Evolutionary conservation across 139 green algal species (phyloP), one percentile per base, ranked within the genome.

Genomic region (Volvox reticuliferus): DNA sequence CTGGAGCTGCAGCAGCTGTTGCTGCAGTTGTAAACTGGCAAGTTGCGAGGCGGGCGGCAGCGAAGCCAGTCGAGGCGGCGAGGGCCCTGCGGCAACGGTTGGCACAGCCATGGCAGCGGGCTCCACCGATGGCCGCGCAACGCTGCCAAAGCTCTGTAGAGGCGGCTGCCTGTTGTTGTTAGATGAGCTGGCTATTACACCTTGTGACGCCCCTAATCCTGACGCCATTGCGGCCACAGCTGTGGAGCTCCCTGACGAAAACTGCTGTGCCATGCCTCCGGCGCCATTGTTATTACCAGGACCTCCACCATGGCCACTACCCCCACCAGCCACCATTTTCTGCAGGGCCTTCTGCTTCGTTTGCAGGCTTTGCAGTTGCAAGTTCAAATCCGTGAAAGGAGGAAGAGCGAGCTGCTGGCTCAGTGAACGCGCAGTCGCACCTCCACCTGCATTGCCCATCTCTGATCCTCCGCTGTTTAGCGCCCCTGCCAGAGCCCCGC

Each of bases 1-100:
- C 17, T 71, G 61, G 26, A 78, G 87, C 76, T 68, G 37, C 76
- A 79, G 55, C 1, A 62, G 36, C n/a, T 89, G 84, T 26, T 81
- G 37, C 37, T 73, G 68, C 37, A 89, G 84, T 44, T 82, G 62
- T 36, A 87, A 32, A n/a, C n/a, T 87, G 9, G 79, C 75, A 18
- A 81, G 32, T 35, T 81, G 75, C 16, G 75, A 28, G 21, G 75
- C 5, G 30, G 75, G 32, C 68, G 12, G 68, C 68, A 13, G 22
- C 24, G 68, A 12, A 55, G 44, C 44, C 44, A 20, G 75, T 55
- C 12, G 32, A 68, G 37, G 78, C 33, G 32, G 33, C 13, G 28
- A 18, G 2, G 68, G 9, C 1, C 2, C 28, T 20, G 68, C 36
- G 1, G 68, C 78, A 33, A 36, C 76, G 33, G 30, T 18, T 55